Percentiles rank a stretch among this genome's conserved stretches.
Evolutionary conservation across 176 grass and related monocot genomes (phyloP).

Genomic region (Carex littledalei): DNA sequence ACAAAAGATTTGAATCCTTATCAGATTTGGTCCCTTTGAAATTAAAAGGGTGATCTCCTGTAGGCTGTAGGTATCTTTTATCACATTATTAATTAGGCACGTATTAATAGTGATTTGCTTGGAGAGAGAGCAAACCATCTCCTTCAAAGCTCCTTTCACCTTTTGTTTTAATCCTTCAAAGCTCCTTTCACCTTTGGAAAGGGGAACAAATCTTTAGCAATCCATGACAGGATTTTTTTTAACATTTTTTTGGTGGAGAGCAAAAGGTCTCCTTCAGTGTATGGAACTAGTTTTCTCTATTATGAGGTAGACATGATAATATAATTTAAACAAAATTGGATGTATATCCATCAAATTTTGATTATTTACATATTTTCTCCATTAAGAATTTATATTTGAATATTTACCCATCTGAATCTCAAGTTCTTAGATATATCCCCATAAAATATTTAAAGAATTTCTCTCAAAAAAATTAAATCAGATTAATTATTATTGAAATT

Average conservation of each 20-base stretch:
- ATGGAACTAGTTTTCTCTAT: too few species aligned
- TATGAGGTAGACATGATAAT: too few species aligned
- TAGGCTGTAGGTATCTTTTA: neutral
- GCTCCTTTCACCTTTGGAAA: neutral
- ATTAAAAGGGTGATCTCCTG: neutral
- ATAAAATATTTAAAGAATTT: too few species aligned
- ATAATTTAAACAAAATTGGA: too few species aligned
- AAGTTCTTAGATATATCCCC: too few species aligned
- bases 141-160: neutral
- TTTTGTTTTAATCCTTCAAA: neutral
- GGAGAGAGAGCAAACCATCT: neutral
- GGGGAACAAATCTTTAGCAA: neutral
- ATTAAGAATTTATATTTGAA: too few species aligned
- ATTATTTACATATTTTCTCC: too few species aligned
- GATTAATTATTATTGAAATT: too few species aligned
- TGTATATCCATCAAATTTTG: too few species aligned
- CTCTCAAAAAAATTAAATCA: too few species aligned
- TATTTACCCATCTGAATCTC: too few species aligned
- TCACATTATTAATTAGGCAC: neutral
- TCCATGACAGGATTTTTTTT: neutral
- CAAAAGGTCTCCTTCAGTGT: too few species aligned
- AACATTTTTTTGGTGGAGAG: neutral
- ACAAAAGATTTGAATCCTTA: neutral
- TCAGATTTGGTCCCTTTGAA: neutral
- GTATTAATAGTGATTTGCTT: neutral